Conservation (phyloP, 179 eudicot genomes). For the Beta macrorhiza region DNA sequence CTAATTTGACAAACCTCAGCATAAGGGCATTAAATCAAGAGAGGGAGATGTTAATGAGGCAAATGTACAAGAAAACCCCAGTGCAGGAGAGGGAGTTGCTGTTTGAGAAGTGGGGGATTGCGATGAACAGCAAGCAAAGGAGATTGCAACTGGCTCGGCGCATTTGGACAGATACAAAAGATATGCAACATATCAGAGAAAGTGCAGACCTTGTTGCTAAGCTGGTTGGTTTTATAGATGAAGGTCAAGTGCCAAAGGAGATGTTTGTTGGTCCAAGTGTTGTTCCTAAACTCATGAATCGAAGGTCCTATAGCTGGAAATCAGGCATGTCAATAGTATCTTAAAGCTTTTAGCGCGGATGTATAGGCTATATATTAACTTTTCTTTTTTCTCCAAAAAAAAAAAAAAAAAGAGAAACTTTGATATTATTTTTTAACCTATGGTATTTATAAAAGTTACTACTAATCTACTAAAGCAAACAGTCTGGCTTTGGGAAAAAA, state of each 20-base stretch:
- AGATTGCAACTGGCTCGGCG: constrained; percentile 48
- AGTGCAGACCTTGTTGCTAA: constrained; percentile 72
- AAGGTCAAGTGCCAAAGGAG: constrained; percentile 59
- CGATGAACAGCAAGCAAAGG: constrained; percentile 60
- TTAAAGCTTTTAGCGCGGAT: constrained; percentile 19
- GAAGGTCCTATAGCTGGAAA: constrained; percentile 56
- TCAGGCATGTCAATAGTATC: constrained; percentile 42
- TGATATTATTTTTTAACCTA: background rate
- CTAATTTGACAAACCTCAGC: constrained; percentile 37
- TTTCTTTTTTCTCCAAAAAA: no score
- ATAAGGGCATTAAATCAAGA: constrained; percentile 58
- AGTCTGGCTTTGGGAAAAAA: constrained; percentile 2
- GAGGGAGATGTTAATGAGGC: constrained; percentile 65
- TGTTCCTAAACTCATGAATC: constrained; percentile 39
- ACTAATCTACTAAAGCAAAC: background rate
- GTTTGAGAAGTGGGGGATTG: constrained; percentile 69
- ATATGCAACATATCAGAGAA: constrained; percentile 60
- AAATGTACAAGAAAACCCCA: constrained; percentile 51
- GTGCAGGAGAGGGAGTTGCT: constrained; percentile 53
- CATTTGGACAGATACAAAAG: constrained; percentile 63
- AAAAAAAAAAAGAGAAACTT: no score
- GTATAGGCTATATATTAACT: background rate
- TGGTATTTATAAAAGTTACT: background rate
- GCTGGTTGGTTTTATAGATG: constrained; percentile 57
- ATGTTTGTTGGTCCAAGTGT: constrained; percentile 73